Conservation (phyloP, 345 rosid species). For the Eucalyptus shirleyi region DNA sequence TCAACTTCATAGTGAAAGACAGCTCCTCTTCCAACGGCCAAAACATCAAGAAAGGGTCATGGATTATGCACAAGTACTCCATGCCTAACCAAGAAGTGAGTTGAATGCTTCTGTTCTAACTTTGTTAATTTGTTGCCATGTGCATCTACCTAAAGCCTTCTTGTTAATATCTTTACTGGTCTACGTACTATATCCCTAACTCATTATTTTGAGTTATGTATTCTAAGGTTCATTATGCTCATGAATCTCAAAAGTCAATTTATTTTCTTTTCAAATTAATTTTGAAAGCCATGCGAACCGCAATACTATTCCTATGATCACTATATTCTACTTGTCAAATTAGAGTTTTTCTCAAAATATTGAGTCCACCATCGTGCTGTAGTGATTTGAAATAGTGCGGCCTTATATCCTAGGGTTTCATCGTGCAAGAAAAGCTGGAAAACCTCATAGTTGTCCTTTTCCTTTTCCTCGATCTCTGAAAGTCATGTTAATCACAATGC, state of each 20-base stretch:
- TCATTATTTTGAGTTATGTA: neutral
- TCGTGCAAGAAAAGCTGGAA: neutral
- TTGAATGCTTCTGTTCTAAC: neutral
- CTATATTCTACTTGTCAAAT: neutral
- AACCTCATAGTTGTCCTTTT: neutral
- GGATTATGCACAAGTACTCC: neutral
- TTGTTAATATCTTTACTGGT: neutral
- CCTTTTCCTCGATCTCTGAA: neutral
- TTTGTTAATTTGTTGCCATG: neutral
- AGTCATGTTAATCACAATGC: neutral
- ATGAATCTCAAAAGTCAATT: neutral
- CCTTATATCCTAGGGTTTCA: neutral
- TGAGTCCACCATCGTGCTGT: neutral
- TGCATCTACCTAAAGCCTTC: neutral
- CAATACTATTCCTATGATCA: neutral
- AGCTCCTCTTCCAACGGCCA: neutral
- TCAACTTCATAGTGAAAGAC: neutral
- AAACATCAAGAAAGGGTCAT: neutral
- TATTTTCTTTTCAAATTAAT: neutral
- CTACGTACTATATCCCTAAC: too few species aligned
- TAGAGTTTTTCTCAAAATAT: neutral
- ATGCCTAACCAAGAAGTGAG: neutral
- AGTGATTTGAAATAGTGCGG: neutral
- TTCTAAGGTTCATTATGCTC: neutral
- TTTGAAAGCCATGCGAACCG: neutral